Percentiles rank a stretch among this genome's conserved stretches.
phyloP scores from a whole-genome alignment of 2,329 filamentous ascomycete genomes.

The Apiospora hydei region DNA sequence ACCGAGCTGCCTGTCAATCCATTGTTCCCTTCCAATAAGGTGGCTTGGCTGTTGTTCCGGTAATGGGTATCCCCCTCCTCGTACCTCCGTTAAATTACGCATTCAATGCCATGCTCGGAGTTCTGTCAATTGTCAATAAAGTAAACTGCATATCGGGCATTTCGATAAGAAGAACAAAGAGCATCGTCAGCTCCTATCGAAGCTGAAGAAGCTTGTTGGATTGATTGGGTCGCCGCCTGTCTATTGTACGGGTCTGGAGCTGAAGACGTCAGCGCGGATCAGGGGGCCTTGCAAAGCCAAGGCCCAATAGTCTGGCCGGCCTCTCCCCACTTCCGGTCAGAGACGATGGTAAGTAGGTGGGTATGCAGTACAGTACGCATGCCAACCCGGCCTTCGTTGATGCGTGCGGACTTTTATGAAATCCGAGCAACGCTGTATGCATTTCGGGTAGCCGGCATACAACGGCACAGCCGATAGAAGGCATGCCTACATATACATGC shows the following conservation, averaged over 20 bases:
- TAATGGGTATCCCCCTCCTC: not conserved
- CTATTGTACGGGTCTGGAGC: not conserved
- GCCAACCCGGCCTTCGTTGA: not conserved
- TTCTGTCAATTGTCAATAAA: not conserved
- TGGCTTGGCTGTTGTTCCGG: not conserved
- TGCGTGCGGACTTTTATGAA: not conserved
- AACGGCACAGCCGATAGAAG: not conserved
- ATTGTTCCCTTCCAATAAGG: not conserved
- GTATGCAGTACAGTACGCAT: not conserved
- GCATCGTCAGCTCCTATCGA: not conserved
- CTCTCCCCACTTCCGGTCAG: not conserved
- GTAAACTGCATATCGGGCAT: not conserved
- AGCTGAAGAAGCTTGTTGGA: slow-evolving; percentile 11
- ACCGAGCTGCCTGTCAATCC: slow-evolving; percentile 9
- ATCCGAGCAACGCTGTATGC: not conserved
- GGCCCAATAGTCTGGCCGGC: slow-evolving; percentile 7
- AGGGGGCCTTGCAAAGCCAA: slow-evolving; percentile 6
- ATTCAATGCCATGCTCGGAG: not conserved
- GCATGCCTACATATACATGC: not conserved
- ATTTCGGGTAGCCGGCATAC: slow-evolving; percentile 6
- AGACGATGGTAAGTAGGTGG: not conserved
- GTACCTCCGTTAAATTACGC: not conserved
- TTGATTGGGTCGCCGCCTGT: not conserved
- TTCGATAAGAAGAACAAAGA: not conserved
- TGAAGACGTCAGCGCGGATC: slow-evolving; percentile 18